phyloP scores from a whole-genome alignment of 2,329 filamentous ascomycete genomes.

The Hypoxylon sp. region DNA sequence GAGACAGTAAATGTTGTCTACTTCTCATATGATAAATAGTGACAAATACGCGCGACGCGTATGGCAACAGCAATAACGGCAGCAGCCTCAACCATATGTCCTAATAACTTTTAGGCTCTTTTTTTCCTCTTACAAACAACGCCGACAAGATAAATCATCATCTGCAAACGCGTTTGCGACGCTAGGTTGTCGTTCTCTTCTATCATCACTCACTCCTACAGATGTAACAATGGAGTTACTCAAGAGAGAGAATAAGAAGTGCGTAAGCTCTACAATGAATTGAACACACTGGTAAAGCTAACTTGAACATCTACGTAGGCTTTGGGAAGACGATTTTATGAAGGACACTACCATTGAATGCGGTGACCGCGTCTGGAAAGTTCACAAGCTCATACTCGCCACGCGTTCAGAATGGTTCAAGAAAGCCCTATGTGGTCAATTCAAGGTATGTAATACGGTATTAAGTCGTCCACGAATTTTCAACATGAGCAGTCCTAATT shows the following conservation, averaged over 20 bases:
- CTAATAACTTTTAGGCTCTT: not conserved
- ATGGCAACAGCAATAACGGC: no score
- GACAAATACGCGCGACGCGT: no score
- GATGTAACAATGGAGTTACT: not conserved
- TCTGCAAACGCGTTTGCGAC: not conserved
- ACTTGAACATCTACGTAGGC: not conserved
- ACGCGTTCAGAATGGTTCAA: constrained; percentile 26
- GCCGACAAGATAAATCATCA: not conserved
- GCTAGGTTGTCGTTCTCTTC: not conserved
- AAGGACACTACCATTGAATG: constrained; percentile 11
- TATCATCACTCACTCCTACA: not conserved
- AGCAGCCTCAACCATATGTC: no score
- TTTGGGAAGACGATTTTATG: not conserved
- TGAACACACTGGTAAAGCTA: not conserved
- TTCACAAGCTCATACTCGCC: constrained; percentile 16
- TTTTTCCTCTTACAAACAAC: not conserved
- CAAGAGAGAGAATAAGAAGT: not conserved
- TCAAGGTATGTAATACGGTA: not conserved
- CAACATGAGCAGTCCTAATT: not conserved
- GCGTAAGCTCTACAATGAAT: not conserved
- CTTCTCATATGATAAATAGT: no score
- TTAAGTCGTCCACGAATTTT: not conserved
- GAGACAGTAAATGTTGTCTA: no score
- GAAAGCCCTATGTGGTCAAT: not conserved
- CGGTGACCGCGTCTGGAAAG: constrained; percentile 1